Evolutionary conservation across 2,329 filamentous ascomycete species (phyloP).

Genomic region (Tolypocladium pustulatum): DNA sequence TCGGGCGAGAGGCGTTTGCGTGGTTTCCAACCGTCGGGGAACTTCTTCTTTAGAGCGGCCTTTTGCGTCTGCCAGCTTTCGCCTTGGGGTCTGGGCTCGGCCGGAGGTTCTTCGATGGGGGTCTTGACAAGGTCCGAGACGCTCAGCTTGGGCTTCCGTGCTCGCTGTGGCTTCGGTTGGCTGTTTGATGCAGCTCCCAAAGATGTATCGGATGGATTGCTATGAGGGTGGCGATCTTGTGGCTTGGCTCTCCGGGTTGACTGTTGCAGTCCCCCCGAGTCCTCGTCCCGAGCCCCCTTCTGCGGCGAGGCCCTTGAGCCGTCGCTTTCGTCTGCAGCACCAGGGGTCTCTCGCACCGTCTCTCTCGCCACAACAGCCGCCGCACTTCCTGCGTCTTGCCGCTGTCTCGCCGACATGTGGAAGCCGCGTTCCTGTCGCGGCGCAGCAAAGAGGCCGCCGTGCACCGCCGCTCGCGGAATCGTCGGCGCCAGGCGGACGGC

Average conservation of each 20-base stretch:
- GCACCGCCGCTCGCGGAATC: neutral
- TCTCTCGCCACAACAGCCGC: neutral
- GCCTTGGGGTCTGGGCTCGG: constrained; percentile 10
- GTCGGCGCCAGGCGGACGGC: neutral
- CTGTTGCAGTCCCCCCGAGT: neutral
- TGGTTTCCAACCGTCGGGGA: constrained; percentile 72
- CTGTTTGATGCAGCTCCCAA: neutral
- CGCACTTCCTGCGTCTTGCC: constrained; percentile 7
- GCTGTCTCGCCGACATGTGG: constrained; percentile 9
- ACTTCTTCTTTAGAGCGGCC: constrained; percentile 62
- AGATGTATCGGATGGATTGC: neutral
- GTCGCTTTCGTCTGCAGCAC: neutral
- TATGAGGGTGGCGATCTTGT: neutral
- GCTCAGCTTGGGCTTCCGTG: neutral
- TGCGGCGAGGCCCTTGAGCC: neutral
- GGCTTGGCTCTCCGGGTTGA: neutral
- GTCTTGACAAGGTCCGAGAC: neutral
- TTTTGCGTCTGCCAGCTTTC: constrained; percentile 71
- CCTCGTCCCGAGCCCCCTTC: neutral
- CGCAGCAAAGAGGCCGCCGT: neutral
- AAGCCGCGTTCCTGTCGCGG: constrained; percentile 4
- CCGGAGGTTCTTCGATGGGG: neutral
- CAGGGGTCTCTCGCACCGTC: neutral
- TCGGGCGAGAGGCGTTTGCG: constrained; percentile 84
- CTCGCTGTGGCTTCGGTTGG: neutral